Conservation (phyloP, 345 rosid species). For the Citrus medica region DNA sequence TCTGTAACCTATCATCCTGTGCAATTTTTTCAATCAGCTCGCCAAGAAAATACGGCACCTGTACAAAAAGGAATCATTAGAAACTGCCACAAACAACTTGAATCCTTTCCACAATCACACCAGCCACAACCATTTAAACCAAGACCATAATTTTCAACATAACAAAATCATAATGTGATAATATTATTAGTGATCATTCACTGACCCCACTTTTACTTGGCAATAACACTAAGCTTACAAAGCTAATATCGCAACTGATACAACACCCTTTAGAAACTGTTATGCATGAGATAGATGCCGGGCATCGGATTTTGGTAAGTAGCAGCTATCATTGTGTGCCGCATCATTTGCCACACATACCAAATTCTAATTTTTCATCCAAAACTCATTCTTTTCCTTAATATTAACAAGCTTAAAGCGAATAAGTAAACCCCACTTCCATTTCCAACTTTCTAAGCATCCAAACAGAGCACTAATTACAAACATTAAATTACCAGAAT, state of each 20-base stretch:
- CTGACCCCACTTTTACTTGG: not conserved
- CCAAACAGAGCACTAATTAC: not conserved
- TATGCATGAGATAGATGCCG: too few relatives aligned
- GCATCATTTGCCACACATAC: too few relatives aligned
- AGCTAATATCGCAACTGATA: too few relatives aligned
- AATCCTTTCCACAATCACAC: not conserved
- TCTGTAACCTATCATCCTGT: constrained; percentile 59
- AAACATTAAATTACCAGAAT: constrained; percentile 50
- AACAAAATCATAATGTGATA: not conserved
- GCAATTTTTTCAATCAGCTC: constrained; percentile 71
- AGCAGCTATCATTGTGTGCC: not conserved
- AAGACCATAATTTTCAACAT: not conserved
- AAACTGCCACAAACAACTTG: not conserved
- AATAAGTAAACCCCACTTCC: not conserved
- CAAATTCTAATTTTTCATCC: too few relatives aligned
- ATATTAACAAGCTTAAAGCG: not conserved
- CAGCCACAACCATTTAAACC: not conserved
- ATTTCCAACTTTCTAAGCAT: not conserved
- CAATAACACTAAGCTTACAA: too few relatives aligned
- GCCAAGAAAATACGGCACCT: constrained; percentile 83
- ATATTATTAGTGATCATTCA: not conserved
- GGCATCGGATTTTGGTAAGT: not conserved
- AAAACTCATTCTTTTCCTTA: not conserved
- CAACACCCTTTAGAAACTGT: too few relatives aligned
- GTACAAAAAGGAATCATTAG: not conserved